These are phyloP conservation scores for Sarcomyxa edulis DNA, from an alignment of 768 basidiomycete species.

Conservation along the genomic window DNA sequence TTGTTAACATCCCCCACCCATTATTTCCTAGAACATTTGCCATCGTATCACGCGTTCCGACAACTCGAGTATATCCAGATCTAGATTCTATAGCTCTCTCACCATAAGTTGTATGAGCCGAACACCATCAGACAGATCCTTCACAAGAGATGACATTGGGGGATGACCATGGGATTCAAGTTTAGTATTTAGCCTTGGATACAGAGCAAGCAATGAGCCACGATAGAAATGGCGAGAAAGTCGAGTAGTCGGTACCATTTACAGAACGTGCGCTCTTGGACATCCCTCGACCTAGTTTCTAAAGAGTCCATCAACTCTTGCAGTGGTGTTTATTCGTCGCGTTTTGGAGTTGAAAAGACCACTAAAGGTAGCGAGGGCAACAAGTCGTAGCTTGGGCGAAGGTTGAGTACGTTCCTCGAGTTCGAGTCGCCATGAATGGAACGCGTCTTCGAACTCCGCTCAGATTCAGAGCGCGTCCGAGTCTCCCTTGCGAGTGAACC, in stretches of 20 bases:
- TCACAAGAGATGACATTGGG: slow-evolving; percentile 83
- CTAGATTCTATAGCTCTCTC: slow-evolving; percentile 17
- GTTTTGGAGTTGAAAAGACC: no score
- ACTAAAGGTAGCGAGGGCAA: no score
- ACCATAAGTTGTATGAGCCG: slow-evolving; percentile 95
- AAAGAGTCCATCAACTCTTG: slow-evolving; percentile 59
- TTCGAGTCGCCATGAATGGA: no score
- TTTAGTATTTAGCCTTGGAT: slow-evolving; percentile 87
- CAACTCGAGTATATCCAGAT: not conserved
- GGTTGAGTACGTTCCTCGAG: no score
- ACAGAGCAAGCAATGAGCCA: slow-evolving; percentile 4
- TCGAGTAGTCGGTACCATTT: slow-evolving; percentile 64
- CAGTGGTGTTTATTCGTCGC: no score
- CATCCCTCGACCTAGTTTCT: slow-evolving; percentile 57
- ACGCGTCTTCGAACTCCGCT: no score
- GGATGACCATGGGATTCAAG: slow-evolving; percentile 81
- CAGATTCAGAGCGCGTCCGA: no score
- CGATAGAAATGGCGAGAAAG: slow-evolving; percentile 1
- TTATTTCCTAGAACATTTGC: slow-evolving; percentile 71
- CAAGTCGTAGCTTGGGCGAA: no score
- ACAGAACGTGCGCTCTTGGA: slow-evolving; percentile 82
- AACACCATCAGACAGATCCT: slow-evolving; percentile 93
- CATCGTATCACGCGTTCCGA: not conserved
- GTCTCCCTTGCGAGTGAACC: no score
- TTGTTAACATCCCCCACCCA: slow-evolving; percentile 57